A percentile compares a stretch with the other conserved stretches of the same genome.
Conservation (phyloP, 345 rosid genomes). For the Xanthoceras sorbifolium region DNA sequence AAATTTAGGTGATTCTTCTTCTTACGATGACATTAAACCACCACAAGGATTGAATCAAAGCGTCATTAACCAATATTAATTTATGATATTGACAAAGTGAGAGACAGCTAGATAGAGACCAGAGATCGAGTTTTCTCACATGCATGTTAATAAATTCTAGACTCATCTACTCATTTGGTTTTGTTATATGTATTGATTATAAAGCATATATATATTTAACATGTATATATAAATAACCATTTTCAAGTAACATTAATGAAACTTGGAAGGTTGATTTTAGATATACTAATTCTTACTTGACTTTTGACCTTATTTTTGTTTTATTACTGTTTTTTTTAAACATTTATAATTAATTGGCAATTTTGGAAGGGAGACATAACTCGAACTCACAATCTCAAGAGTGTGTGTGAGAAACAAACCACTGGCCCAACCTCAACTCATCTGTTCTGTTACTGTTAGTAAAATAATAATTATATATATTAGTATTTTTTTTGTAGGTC, state of each 20-base stretch:
- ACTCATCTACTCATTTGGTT: not conserved
- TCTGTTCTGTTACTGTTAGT: too few relatives aligned
- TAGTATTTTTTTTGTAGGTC: too few relatives aligned
- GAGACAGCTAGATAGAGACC: not conserved
- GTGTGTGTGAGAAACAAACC: too few relatives aligned
- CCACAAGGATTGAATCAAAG: constrained; percentile 26
- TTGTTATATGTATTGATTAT: not conserved
- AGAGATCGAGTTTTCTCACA: not conserved
- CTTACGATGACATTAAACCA: constrained; percentile 27
- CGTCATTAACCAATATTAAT: constrained; percentile 22
- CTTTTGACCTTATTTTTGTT: not conserved
- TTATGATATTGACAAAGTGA: not conserved
- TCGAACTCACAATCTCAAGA: too few relatives aligned
- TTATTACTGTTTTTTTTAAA: not conserved
- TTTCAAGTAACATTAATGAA: constrained; percentile 5
- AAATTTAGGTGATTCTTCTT: constrained; percentile 18
- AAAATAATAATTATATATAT: too few relatives aligned
- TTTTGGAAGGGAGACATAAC: too few relatives aligned
- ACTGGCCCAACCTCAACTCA: too few relatives aligned
- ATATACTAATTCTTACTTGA: constrained; percentile 4
- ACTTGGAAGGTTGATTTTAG: constrained; percentile 13
- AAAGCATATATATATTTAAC: not conserved
- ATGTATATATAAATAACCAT: not conserved
- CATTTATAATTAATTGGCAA: too few relatives aligned
- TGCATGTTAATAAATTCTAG: not conserved